Percentiles rank a stretch among this genome's conserved stretches.
Evolutionary conservation across 2,329 filamentous ascomycete genomes (phyloP).

Genomic region (Alternaria sp.): DNA sequence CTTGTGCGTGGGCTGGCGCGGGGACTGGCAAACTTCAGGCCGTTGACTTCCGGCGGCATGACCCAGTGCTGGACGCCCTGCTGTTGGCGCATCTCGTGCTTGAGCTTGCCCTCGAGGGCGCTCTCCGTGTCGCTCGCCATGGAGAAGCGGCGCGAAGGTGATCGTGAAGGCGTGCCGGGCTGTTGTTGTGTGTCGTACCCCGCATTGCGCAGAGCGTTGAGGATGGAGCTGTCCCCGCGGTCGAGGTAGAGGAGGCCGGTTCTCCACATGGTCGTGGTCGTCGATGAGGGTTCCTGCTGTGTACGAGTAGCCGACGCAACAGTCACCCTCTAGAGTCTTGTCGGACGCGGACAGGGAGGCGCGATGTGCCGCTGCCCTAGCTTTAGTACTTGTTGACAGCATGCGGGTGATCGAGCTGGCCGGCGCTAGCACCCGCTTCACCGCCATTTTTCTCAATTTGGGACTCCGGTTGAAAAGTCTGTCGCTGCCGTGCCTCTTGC

Average conservation of each 20-base stretch:
- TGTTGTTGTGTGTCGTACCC: conserved; percentile 24
- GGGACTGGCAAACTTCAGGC: conserved; percentile 23
- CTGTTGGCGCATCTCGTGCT: conserved; percentile 11
- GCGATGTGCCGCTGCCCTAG: conserved; percentile 15
- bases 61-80: conserved; percentile 19
- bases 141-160: conserved; percentile 22
- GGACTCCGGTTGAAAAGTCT: conserved; percentile 10
- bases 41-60: conserved; percentile 12
- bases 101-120: conserved; percentile 15
- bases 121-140: conserved; percentile 22
- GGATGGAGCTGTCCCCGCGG: conserved; percentile 29
- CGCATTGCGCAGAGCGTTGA: conserved; percentile 26
- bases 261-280: conserved; percentile 29
- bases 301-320: conserved; percentile 16
- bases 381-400: conserved; percentile 21
- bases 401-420: conserved; percentile 15
- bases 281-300: conserved; percentile 21
- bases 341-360: conserved; percentile 20
- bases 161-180: conserved; percentile 17
- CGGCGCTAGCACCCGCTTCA: conserved; percentile 18
- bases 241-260: conserved; percentile 31
- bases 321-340: conserved; percentile 20
- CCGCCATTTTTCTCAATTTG: conserved; percentile 18
- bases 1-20: conserved; percentile 12
- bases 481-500: conserved; percentile 11